Conservation (phyloP, 78 protist species). For the Tieghemostelium lacteum region DNA sequence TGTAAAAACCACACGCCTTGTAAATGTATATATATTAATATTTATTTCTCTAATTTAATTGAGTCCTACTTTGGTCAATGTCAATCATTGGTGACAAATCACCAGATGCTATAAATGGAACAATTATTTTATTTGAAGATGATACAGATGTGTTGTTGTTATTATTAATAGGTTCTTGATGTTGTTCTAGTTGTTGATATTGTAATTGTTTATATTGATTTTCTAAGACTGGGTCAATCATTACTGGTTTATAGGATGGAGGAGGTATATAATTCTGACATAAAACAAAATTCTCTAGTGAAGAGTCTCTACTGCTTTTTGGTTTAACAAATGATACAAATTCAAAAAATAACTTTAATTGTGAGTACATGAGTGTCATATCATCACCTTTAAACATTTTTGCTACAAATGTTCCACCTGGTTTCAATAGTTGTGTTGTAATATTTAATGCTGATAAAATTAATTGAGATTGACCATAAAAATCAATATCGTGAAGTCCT, state of each 20-base stretch:
- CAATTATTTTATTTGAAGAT: slow-evolving; percentile 1
- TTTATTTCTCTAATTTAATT: too few relatives aligned
- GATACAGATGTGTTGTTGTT: too few relatives aligned
- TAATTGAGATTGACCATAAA: slow-evolving; percentile 97
- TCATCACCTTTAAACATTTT: slow-evolving; percentile 98
- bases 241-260: slow-evolving; percentile 68
- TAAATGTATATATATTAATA: too few relatives aligned
- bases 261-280: slow-evolving; percentile 93
- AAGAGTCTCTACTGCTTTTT: slow-evolving; percentile 86
- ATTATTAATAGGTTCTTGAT: background rate
- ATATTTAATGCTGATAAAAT: slow-evolving; percentile 97
- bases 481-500: slow-evolving; percentile 99
- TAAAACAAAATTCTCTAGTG: slow-evolving; percentile 74
- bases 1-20: too few relatives aligned
- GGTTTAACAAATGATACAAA: slow-evolving; percentile 94
- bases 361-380: slow-evolving; percentile 87
- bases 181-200: background rate
- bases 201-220: background rate
- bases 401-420: slow-evolving; percentile 97
- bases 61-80: too few relatives aligned
- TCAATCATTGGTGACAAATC: too few relatives aligned
- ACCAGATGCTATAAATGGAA: slow-evolving; percentile 73
- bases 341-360: slow-evolving; percentile 91
- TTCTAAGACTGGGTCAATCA: slow-evolving; percentile 64
- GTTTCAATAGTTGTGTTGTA: slow-evolving; percentile 91